These are phyloP conservation scores for Porphyridium purpureum DNA, from an alignment of 23 red algal species.

Conservation along the genomic window DNA sequence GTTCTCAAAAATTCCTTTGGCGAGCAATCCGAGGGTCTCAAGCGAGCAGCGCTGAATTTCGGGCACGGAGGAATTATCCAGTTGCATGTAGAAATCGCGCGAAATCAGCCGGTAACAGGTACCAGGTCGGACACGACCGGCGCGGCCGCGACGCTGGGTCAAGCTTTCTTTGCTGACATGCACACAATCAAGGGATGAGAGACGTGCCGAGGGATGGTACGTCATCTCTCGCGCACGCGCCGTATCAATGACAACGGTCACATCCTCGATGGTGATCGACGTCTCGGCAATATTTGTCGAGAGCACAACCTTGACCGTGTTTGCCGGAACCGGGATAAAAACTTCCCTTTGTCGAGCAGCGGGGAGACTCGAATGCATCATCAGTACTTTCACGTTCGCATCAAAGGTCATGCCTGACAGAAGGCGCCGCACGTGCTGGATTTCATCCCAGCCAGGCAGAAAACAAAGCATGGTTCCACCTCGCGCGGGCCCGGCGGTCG, in stretches of 20 bases:
- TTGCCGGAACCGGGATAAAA: conserved; percentile 26
- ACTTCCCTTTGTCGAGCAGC: conserved; percentile 51
- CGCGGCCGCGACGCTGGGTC: conserved; percentile 72
- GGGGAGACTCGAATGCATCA: conserved; percentile 55
- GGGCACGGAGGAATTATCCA: conserved; percentile 4
- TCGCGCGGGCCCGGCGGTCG: no score
- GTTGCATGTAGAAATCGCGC: no score
- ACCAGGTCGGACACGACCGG: conserved; percentile 56
- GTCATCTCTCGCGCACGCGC: conserved; percentile 37
- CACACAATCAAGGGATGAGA: conserved; percentile 22
- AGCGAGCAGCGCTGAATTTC: conserved; percentile 49
- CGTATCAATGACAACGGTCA: conserved; percentile 77
- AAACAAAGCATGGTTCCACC: conserved; percentile 72
- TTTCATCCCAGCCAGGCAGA: conserved; percentile 74
- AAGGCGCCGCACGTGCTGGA: conserved; percentile 16
- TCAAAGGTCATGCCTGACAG: conserved; percentile 6
- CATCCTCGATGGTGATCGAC: conserved; percentile 72
- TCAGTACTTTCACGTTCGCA: conserved; percentile 24
- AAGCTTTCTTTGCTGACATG: conserved; percentile 53
- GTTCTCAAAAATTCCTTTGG: no score
- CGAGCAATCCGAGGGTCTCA: conserved; percentile 20
- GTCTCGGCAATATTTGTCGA: conserved; percentile 93
- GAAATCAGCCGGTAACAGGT: conserved; percentile 57
- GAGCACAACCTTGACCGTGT: conserved; percentile 66
- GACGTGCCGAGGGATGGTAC: conserved; percentile 30